phyloP scores from a whole-genome alignment of 2,329 filamentous ascomycete species.

The Elsinoe ampelina region DNA sequence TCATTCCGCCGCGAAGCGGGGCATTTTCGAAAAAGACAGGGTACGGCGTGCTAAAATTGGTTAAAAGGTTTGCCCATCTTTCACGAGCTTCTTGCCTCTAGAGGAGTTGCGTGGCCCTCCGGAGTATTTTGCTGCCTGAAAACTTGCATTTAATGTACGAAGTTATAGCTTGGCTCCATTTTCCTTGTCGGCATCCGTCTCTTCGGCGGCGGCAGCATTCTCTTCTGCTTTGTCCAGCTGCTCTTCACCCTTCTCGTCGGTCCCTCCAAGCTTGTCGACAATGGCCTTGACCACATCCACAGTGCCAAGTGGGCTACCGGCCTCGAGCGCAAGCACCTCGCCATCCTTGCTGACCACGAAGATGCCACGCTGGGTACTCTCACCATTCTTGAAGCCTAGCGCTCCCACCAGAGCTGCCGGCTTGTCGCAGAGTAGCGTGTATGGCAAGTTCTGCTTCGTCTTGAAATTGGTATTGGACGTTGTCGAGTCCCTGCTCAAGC shows the following conservation, averaged over 20 bases:
- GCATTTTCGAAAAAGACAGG: not conserved
- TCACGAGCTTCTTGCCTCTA: not conserved
- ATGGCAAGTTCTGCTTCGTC: conserved; percentile 81
- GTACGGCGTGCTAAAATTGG: not conserved
- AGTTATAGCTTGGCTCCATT: conserved; percentile 8
- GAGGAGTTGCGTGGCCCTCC: conserved; percentile 4
- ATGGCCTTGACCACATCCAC: conserved; percentile 67
- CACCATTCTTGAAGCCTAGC: conserved; percentile 86
- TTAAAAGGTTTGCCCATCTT: not conserved
- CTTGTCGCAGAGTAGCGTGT: conserved; percentile 79
- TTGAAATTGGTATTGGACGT: conserved; percentile 92
- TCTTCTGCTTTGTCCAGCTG: conserved; percentile 29
- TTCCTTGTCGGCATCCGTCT: conserved; percentile 1
- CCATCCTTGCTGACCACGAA: conserved; percentile 63
- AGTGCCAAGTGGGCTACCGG: conserved; percentile 69
- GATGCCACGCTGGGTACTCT: conserved; percentile 74
- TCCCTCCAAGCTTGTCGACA: conserved; percentile 41
- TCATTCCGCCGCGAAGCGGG: not conserved
- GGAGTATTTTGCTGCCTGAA: not conserved
- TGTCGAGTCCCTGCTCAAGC: conserved; percentile 76
- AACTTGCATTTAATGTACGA: not conserved
- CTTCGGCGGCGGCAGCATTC: conserved; percentile 20
- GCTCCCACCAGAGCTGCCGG: conserved; percentile 64
- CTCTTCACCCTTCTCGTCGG: conserved; percentile 20
- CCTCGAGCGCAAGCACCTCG: conserved; percentile 65